phyloP scores from a whole-genome alignment of 2,329 filamentous ascomycete species.

The Pseudogymnoascus sp. region DNA sequence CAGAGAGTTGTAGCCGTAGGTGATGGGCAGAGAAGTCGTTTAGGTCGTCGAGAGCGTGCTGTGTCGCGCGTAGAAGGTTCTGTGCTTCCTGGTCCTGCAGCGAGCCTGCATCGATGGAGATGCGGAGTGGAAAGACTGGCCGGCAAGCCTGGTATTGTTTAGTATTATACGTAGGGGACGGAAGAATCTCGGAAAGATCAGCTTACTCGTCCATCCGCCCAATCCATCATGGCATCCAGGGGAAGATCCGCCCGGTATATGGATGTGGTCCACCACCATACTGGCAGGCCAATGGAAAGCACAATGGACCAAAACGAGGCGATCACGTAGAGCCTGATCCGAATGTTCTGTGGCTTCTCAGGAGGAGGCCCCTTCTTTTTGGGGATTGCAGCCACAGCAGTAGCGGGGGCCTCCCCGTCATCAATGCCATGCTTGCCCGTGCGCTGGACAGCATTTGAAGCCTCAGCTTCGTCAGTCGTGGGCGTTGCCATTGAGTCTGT shows the following conservation, averaged over 20 bases:
- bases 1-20: conserved; percentile 57
- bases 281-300: conserved; percentile 71
- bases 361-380: conserved; percentile 49
- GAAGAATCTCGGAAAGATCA: not conserved
- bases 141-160: conserved; percentile 59
- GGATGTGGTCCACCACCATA: conserved; percentile 93
- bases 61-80: conserved; percentile 68
- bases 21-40: conserved; percentile 82
- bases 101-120: conserved; percentile 63
- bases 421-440: not conserved
- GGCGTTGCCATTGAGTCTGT: not conserved
- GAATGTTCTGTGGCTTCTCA: conserved; percentile 61
- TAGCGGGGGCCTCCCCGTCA: conserved; percentile 17
- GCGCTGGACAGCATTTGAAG: conserved; percentile 7
- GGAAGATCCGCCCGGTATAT: conserved; percentile 84
- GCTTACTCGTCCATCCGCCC: conserved; percentile 79
- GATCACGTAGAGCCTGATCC: conserved; percentile 65
- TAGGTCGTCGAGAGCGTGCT: conserved; percentile 76
- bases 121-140: conserved; percentile 77
- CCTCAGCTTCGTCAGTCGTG: conserved; percentile 10
- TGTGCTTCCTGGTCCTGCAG: conserved; percentile 60
- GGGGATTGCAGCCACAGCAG: conserved; percentile 20
- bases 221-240: conserved; percentile 75
- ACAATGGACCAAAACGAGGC: conserved; percentile 87
- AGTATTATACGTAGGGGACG: conserved; percentile 13